Conservation (phyloP, 768 basidiomycete species). For the Naganishia kalamii region DNA sequence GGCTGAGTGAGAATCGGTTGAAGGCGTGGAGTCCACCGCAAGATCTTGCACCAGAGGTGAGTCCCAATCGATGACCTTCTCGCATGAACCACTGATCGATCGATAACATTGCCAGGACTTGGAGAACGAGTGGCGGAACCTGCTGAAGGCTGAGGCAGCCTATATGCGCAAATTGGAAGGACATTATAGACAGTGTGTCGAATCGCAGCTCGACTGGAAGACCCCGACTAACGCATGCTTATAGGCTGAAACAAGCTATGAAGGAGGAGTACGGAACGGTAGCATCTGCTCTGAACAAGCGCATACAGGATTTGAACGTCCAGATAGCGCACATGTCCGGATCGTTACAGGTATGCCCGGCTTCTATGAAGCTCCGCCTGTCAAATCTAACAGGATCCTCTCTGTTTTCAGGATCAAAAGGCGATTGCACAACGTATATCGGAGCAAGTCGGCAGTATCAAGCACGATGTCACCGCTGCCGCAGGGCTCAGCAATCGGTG, state of each 20-base stretch:
- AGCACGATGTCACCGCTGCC: constrained; percentile 53
- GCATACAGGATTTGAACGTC: constrained; percentile 38
- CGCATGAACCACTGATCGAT: not conserved
- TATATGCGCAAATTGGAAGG: constrained; percentile 52
- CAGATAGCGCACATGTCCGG: constrained; percentile 37
- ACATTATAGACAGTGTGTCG: constrained; percentile 81
- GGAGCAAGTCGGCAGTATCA: constrained; percentile 46
- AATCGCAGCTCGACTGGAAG: constrained; percentile 60
- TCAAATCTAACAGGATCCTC: not conserved
- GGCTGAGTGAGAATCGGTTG: constrained; percentile 81
- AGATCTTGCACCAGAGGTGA: constrained; percentile 60
- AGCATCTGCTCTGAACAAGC: constrained; percentile 39
- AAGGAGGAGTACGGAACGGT: constrained; percentile 39
- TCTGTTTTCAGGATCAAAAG: constrained; percentile 15
- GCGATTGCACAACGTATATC: not conserved
- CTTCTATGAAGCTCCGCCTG: not conserved
- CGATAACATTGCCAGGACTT: constrained; percentile 53
- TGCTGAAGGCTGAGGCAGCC: constrained; percentile 65
- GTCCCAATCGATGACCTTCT: constrained; percentile 21
- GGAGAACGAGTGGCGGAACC: constrained; percentile 49
- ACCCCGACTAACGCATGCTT: not conserved
- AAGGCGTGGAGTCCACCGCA: constrained; percentile 71
- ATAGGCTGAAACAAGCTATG: constrained; percentile 43
- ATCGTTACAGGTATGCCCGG: constrained; percentile 32
- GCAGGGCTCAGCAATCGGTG: constrained; percentile 67